Conservation (phyloP, 208 protist species). For the Kentomonas sorsogonicus region DNA sequence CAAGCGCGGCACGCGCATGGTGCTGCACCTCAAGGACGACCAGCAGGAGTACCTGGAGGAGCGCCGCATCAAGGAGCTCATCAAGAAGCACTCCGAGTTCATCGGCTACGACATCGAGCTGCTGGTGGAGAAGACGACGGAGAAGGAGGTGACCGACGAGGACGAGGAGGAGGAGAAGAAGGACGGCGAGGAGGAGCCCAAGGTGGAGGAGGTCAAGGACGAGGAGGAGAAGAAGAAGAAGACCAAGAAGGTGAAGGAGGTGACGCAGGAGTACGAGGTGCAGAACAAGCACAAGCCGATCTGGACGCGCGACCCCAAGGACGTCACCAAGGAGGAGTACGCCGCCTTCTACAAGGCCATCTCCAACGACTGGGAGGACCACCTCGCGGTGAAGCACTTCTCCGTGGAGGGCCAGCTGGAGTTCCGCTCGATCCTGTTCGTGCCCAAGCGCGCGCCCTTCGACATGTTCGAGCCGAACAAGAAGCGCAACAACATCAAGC, state of each 20-base stretch:
- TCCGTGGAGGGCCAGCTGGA: conserved; percentile 95
- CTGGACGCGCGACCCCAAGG: conserved; percentile 93
- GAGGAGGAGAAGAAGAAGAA: conserved; percentile 62
- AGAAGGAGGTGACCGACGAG: conserved; percentile 94
- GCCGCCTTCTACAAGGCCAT: conserved; percentile 98
- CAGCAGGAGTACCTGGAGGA: conserved; percentile 95
- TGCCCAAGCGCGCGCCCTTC: conserved; percentile 92
- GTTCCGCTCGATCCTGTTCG: conserved; percentile 97
- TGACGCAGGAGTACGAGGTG: conserved; percentile 86
- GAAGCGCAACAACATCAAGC: conserved; percentile 82
- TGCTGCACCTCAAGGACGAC: conserved; percentile 97
- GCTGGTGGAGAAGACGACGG: conserved; percentile 90
- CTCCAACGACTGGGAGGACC: conserved; percentile 91
- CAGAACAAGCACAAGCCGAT: conserved; percentile 92
- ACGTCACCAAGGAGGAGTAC: conserved; percentile 99
- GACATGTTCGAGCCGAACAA: conserved; percentile 27
- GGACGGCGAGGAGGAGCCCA: conserved; percentile 23
- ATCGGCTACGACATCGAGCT: conserved; percentile 98
- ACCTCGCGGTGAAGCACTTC: conserved; percentile 97
- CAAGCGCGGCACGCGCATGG: conserved; percentile 96
- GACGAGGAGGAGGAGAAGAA: conserved; percentile 86
- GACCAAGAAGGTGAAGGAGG: conserved; percentile 29
- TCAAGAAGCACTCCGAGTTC: conserved; percentile 99
- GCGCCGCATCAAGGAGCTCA: conserved; percentile 94
- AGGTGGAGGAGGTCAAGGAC: conserved; percentile 39